Conservation (phyloP, 345 rosid genomes). For the Tarenaya hassleriana region DNA sequence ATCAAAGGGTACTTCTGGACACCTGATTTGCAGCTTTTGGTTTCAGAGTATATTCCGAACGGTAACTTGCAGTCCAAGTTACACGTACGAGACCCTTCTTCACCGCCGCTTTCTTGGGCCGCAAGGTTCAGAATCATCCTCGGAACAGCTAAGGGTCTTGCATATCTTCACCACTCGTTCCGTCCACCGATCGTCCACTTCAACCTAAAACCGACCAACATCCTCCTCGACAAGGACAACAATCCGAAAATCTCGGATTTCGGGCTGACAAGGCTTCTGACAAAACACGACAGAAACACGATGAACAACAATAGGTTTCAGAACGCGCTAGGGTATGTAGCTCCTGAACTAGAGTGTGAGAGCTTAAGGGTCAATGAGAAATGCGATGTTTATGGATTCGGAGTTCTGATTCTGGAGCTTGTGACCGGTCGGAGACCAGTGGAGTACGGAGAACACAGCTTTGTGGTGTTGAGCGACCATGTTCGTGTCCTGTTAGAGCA, state of each 20-base stretch:
- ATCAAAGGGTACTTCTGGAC: constrained; percentile 99
- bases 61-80: constrained; percentile 87
- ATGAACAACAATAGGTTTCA: constrained; percentile 94
- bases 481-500: constrained; percentile 84
- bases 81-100: constrained; percentile 56
- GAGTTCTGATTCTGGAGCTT: constrained; percentile 73
- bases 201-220: constrained; percentile 88
- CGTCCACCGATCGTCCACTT: constrained; percentile 87
- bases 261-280: constrained; percentile 81
- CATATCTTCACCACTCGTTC: constrained; percentile 73
- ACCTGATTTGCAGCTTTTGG: constrained; percentile 78
- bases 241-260: constrained; percentile 90
- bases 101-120: constrained; percentile 66
- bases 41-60: constrained; percentile 71
- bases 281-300: constrained; percentile 84
- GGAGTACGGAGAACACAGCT: constrained; percentile 99
- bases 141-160: constrained; percentile 82
- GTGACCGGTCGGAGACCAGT: constrained; percentile 92
- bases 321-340: constrained; percentile 97
- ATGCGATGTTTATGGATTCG: constrained; percentile 93
- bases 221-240: constrained; percentile 62
- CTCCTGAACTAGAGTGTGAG: constrained; percentile 92
- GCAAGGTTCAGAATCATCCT: constrained; percentile 78
- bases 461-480: constrained; percentile 93
- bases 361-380: constrained; percentile 93